phyloP scores from a whole-genome alignment of 169 alveolate genomes.

The Plasmodium inui region DNA sequence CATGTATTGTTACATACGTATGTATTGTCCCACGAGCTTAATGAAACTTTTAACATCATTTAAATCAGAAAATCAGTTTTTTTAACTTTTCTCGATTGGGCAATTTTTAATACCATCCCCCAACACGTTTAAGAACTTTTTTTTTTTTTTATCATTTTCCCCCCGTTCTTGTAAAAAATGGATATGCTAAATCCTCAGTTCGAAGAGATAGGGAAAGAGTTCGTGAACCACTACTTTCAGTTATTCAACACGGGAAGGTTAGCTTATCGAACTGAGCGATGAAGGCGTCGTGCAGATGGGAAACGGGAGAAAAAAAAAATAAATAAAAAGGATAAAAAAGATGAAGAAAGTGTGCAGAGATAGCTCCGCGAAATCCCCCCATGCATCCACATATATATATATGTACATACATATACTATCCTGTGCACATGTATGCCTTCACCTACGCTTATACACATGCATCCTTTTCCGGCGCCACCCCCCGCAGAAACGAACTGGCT shows the following conservation, averaged over 20 bases:
- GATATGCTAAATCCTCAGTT: slow-evolving; percentile 80
- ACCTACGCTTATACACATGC: not conserved
- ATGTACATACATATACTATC: not conserved
- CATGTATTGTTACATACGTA: not conserved
- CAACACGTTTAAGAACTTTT: not conserved
- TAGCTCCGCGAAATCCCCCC: not conserved
- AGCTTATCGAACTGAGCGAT: not conserved
- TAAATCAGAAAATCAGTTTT: not conserved
- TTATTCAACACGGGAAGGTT: slow-evolving; percentile 83
- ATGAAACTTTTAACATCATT: not conserved
- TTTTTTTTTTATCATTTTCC: slow-evolving; percentile 9
- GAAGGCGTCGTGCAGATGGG: not conserved
- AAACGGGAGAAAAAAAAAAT: slow-evolving; percentile 2
- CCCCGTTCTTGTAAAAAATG: slow-evolving; percentile 38
- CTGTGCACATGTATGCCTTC: not conserved
- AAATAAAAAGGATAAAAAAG: not conserved
- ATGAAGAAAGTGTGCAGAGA: not conserved
- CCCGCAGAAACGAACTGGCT: slow-evolving; percentile 60
- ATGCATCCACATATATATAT: not conserved
- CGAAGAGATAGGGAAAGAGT: slow-evolving; percentile 85
- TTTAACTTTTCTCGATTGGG: not conserved
- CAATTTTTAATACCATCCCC: not conserved
- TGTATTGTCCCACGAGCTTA: not conserved
- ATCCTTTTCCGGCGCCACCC: not conserved
- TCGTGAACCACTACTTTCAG: slow-evolving; percentile 86